phyloP scores from a whole-genome alignment of 2,329 filamentous ascomycete genomes.

The Ceratocystis lukuohia region DNA sequence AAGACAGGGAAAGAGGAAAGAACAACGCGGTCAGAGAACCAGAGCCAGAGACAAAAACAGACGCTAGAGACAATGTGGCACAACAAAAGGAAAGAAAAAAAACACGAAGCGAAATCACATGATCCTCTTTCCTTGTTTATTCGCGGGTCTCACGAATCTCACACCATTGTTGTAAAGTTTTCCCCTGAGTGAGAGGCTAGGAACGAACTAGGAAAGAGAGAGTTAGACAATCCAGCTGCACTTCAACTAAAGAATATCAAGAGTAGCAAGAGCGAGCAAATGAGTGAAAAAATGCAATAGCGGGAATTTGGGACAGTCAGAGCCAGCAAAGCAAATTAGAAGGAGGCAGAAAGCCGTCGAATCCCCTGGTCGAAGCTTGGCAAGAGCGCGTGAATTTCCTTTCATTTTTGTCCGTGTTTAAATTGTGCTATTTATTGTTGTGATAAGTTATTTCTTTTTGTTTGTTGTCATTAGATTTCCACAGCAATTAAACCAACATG shows the following conservation, averaged over 20 bases:
- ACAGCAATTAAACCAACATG: neutral
- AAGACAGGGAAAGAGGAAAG: neutral
- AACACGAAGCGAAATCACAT: neutral
- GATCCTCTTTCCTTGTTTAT: neutral
- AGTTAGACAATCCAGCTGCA: neutral
- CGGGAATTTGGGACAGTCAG: neutral
- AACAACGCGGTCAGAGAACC: neutral
- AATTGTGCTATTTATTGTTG: neutral
- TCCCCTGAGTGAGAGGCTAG: neutral
- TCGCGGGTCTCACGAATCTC: neutral
- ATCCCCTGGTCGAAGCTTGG: neutral
- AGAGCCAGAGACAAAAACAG: neutral
- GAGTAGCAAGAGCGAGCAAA: neutral
- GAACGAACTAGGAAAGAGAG: neutral
- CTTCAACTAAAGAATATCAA: neutral
- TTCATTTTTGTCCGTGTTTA: neutral
- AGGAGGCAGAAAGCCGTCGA: constrained; percentile 1
- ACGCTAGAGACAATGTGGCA: neutral
- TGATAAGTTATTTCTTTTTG: neutral
- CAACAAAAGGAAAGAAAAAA: neutral
- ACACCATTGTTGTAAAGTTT: neutral
- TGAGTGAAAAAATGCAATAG: neutral
- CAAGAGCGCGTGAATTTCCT: neutral
- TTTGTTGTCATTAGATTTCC: neutral
- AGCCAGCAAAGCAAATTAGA: constrained; percentile 5